Evolutionary conservation across 331 rosid species (phyloP).

Genomic region (Acacia pycnantha): DNA sequence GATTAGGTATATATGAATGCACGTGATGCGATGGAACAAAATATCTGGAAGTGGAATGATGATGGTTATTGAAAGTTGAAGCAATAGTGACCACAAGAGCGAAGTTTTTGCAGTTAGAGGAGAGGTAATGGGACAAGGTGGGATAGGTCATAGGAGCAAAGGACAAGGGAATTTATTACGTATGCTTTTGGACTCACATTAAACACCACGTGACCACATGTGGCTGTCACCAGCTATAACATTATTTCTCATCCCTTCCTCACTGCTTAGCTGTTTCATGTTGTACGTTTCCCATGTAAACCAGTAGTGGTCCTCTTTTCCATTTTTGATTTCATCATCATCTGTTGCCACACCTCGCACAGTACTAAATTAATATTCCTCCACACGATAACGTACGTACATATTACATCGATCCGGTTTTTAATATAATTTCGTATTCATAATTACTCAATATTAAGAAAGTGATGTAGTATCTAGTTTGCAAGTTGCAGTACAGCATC

Average conservation of each 20-base stretch:
- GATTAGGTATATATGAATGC: neutral
- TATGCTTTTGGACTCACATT: neutral
- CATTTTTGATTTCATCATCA: neutral
- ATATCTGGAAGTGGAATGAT: neutral
- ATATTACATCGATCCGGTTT: too few species aligned
- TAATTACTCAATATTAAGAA: too few species aligned
- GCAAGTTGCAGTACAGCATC: neutral
- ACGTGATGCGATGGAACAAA: neutral
- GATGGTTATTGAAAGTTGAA: neutral
- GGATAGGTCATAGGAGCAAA: neutral
- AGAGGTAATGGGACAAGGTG: neutral
- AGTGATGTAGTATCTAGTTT: too few species aligned
- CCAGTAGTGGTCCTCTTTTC: neutral
- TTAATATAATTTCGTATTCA: too few species aligned
- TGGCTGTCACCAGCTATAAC: neutral
- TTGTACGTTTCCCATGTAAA: neutral
- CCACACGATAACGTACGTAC: too few species aligned
- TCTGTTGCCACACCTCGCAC: too few species aligned
- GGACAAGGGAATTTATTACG: neutral
- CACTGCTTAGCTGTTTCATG: neutral
- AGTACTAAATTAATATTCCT: neutral
- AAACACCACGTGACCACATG: slow-evolving; percentile 6
- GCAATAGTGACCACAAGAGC: neutral
- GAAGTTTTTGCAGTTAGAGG: neutral
- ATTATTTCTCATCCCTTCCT: neutral